Percentiles rank a stretch among this genome's conserved stretches.
Conservation (phyloP, 768 basidiomycete genomes). For the Termitomyces sp. region DNA sequence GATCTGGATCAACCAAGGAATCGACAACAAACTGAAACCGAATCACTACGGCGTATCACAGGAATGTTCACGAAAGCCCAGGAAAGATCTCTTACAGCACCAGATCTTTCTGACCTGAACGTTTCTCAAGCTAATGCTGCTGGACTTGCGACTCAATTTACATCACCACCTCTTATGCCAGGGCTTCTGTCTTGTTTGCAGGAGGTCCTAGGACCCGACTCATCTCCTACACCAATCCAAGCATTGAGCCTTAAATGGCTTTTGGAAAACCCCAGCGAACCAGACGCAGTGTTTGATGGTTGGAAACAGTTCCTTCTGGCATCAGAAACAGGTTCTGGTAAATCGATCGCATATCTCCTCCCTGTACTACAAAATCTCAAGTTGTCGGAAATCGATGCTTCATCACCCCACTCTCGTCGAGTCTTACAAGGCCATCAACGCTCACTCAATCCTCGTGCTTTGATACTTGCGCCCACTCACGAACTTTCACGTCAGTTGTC, state of each 20-base stretch:
- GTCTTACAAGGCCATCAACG: slow-evolving; percentile 14
- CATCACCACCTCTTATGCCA: slow-evolving; percentile 64
- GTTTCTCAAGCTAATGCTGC: background rate
- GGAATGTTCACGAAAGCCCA: background rate
- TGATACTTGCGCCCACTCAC: slow-evolving; percentile 85
- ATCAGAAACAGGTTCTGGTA: slow-evolving; percentile 88
- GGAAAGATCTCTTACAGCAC: background rate
- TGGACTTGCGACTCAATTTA: slow-evolving; percentile 39
- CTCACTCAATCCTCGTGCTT: slow-evolving; percentile 62
- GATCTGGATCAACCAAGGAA: background rate
- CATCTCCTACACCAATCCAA: slow-evolving; percentile 75
- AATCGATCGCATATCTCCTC: slow-evolving; percentile 85
- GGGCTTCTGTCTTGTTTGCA: slow-evolving; percentile 55
- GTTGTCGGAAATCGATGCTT: slow-evolving; percentile 37
- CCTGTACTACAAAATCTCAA: slow-evolving; percentile 81
- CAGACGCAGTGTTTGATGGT: slow-evolving; percentile 14
- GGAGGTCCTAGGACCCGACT: slow-evolving; percentile 49
- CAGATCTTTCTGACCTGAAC: slow-evolving; percentile 10
- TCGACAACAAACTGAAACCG: background rate
- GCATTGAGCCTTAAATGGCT: slow-evolving; percentile 65
- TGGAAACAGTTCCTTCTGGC: slow-evolving; percentile 64
- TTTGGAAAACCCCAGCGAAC: slow-evolving; percentile 23
- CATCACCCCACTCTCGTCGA: slow-evolving; percentile 8
- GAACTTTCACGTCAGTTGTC: slow-evolving; percentile 83
- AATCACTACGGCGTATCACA: background rate